Evolutionary conservation across 2,329 filamentous ascomycete species (phyloP).

Genomic region (Cladosporium cucumerinum): DNA sequence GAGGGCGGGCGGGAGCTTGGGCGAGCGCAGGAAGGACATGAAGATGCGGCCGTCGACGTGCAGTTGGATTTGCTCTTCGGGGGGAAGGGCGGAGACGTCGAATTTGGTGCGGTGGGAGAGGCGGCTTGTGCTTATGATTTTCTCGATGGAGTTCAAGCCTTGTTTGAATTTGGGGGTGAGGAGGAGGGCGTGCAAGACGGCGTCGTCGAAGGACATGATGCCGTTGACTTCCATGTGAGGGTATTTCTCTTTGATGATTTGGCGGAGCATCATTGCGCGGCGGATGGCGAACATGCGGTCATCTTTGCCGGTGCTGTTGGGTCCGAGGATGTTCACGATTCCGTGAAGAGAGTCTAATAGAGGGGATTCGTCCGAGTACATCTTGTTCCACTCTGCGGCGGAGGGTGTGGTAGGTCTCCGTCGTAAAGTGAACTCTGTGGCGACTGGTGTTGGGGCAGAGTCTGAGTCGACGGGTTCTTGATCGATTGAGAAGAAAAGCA

Average conservation of each 20-base stretch:
- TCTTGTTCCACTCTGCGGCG: conserved; percentile 14
- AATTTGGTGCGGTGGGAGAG: conserved; percentile 34
- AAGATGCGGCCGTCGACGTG: conserved; percentile 36
- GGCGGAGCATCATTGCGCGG: conserved; percentile 33
- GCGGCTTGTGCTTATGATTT: conserved; percentile 35
- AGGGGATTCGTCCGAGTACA: conserved; percentile 27
- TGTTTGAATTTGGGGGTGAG: conserved; percentile 35
- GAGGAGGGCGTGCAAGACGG: conserved; percentile 34
- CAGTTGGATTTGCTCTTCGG: conserved; percentile 36
- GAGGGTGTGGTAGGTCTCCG: conserved; percentile 15
- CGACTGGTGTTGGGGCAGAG: conserved; percentile 25
- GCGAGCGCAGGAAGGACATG: conserved; percentile 34
- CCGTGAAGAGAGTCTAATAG: conserved; percentile 34
- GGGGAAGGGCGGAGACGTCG: conserved; percentile 34
- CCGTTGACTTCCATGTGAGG: conserved; percentile 31
- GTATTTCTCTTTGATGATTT: conserved; percentile 32
- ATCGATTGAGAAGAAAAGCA: conserved; percentile 35
- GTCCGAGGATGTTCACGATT: conserved; percentile 31
- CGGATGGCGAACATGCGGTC: conserved; percentile 33
- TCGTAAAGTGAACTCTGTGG: conserved; percentile 23
- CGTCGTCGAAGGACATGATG: conserved; percentile 34
- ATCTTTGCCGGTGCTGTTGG: conserved; percentile 28
- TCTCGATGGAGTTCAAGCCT: conserved; percentile 33
- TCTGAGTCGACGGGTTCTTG: conserved; percentile 27
- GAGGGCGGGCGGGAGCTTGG: conserved; percentile 32